These are phyloP conservation scores for Hordeum pubiflorum DNA, from an alignment of 202 grass and related monocot species.

Conservation along the genomic window DNA sequence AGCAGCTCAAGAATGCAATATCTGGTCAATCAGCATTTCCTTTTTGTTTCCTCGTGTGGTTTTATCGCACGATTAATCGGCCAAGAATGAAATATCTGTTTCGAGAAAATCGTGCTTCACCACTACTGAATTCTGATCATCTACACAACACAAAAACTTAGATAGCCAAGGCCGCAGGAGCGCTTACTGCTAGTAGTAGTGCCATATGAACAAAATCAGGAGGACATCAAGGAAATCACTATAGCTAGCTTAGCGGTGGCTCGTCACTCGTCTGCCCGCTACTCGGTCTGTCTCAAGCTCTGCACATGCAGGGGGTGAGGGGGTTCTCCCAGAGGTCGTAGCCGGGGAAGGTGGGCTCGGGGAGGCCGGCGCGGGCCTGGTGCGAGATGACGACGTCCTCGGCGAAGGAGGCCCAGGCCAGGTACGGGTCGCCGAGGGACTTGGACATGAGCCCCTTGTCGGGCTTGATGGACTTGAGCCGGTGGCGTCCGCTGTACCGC, in stretches of 20 bases:
- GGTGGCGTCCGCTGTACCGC: constrained; percentile 52
- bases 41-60: not conserved
- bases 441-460: constrained; percentile 88
- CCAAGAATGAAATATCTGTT: not conserved
- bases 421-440: constrained; percentile 69
- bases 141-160: not conserved
- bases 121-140: not conserved
- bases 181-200: not conserved
- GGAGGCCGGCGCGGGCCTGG: constrained; percentile 44
- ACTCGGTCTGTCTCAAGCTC: constrained; percentile 17
- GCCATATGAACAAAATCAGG: not conserved
- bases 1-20: not conserved
- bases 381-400: constrained; percentile 67
- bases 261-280: not conserved
- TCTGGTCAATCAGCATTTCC: not conserved
- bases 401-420: constrained; percentile 63
- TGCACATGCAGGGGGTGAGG: constrained; percentile 72
- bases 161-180: not conserved
- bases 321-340: constrained; percentile 83
- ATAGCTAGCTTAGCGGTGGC: not conserved
- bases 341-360: constrained; percentile 48
- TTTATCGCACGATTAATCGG: not conserved
- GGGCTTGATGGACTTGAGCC: constrained; percentile 75
- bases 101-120: not conserved
- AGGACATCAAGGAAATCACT: not conserved